These are phyloP conservation scores for Lachnellula hyalina DNA, from an alignment of 2,329 filamentous ascomycete species.

Conservation along the genomic window DNA sequence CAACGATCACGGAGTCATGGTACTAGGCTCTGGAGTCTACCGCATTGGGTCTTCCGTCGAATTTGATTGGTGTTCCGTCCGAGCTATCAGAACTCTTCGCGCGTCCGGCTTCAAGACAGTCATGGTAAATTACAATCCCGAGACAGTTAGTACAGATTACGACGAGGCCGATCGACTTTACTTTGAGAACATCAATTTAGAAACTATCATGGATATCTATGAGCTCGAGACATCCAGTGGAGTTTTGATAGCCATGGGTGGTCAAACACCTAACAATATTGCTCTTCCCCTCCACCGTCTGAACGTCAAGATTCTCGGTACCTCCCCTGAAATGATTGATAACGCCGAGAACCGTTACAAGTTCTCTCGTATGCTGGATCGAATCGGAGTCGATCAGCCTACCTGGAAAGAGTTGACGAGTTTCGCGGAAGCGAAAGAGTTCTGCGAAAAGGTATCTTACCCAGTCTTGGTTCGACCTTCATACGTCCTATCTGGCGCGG, in stretches of 20 bases:
- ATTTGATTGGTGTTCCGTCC: conserved; percentile 98
- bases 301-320: conserved; percentile 89
- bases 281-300: conserved; percentile 81
- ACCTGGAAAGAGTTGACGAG: conserved; percentile 97
- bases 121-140: conserved; percentile 93
- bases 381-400: conserved; percentile 91
- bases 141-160: conserved; percentile 86
- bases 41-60: conserved; percentile 96
- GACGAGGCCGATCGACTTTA: conserved; percentile 93
- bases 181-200: conserved; percentile 91
- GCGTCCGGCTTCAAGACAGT: conserved; percentile 85
- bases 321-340: conserved; percentile 98
- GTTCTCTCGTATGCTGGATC: conserved; percentile 96
- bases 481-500: conserved; percentile 92
- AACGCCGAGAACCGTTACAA: conserved; percentile 97
- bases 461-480: conserved; percentile 93
- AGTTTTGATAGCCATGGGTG: conserved; percentile 92
- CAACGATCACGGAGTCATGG: conserved; percentile 90
- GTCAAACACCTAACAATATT: conserved; percentile 97
- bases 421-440: conserved; percentile 80
- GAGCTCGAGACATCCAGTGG: conserved; percentile 77
- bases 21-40: conserved; percentile 88
- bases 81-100: conserved; percentile 85
- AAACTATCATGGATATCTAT: conserved; percentile 91
- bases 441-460: conserved; percentile 85